Evolutionary conservation across 306 rosid genomes (phyloP).

Genomic region (Acacia acuminata): DNA sequence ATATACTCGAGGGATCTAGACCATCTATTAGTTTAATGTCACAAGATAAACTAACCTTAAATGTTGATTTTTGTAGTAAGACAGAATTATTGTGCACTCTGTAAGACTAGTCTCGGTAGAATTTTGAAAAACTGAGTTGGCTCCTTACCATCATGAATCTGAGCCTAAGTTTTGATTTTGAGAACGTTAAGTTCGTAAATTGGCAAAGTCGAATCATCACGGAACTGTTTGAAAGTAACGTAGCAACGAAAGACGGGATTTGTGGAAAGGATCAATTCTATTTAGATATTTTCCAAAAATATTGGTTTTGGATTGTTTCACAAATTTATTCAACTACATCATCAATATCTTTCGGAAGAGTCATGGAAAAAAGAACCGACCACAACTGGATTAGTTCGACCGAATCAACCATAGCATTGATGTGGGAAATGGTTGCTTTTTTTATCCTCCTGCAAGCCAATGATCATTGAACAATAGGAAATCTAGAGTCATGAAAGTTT

Average conservation of each 20-base stretch:
- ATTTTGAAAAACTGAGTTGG: slow-evolving; percentile 84
- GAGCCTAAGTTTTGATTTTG: slow-evolving; percentile 54
- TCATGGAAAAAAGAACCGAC: slow-evolving; percentile 50
- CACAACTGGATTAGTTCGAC: slow-evolving; percentile 61
- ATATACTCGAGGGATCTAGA: slow-evolving; percentile 10
- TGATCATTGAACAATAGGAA: slow-evolving; percentile 20
- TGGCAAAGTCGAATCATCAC: slow-evolving; percentile 10
- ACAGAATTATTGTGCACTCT: slow-evolving; percentile 26
- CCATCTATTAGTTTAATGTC: slow-evolving; percentile 6
- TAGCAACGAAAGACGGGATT: slow-evolving; percentile 15
- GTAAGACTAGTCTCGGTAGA: slow-evolving; percentile 71
- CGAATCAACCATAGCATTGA: slow-evolving; percentile 57
- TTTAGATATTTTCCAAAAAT: slow-evolving; percentile 17
- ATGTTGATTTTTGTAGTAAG: neutral
- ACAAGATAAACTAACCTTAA: slow-evolving; percentile 22
- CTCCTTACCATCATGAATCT: slow-evolving; percentile 73
- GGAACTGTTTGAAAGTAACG: slow-evolving; percentile 14
- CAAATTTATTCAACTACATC: slow-evolving; percentile 17
- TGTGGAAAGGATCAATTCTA: neutral
- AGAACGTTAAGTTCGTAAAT: slow-evolving; percentile 15
- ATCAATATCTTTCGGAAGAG: slow-evolving; percentile 15
- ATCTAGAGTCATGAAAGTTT: slow-evolving; percentile 1
- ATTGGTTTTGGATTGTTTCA: neutral
- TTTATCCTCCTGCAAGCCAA: slow-evolving; percentile 70
- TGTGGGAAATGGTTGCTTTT: slow-evolving; percentile 58